Evolutionary conservation across 78 protist genomes (phyloP).

Genomic region (Polysphondylium violaceum): DNA sequence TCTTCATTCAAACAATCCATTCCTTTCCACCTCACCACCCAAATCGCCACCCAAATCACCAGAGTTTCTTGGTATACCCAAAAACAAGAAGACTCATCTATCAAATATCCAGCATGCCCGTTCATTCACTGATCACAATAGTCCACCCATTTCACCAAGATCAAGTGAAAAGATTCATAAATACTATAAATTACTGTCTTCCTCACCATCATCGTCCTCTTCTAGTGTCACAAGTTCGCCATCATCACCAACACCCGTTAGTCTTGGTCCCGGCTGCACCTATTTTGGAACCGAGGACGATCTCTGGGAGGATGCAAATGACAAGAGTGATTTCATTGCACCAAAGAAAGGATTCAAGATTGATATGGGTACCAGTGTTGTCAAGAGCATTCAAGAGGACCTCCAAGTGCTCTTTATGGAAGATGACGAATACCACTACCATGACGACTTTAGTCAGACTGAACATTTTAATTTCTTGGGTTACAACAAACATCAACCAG

Average conservation of each 20-base stretch:
- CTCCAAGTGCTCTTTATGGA: slow-evolving; percentile 10
- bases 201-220: slow-evolving; percentile 35
- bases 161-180: slow-evolving; percentile 19
- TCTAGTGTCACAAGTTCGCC: neutral
- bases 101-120: slow-evolving; percentile 4
- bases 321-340: neutral
- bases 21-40: slow-evolving; percentile 25
- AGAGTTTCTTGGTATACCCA: slow-evolving; percentile 27
- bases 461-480: slow-evolving; percentile 70
- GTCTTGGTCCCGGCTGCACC: neutral
- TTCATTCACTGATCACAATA: slow-evolving; percentile 17
- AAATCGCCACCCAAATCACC: slow-evolving; percentile 53
- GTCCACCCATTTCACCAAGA: neutral
- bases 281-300: neutral
- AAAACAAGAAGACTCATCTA: slow-evolving; percentile 5
- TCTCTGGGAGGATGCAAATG: slow-evolving; percentile 48
- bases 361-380: slow-evolving; percentile 11
- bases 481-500: slow-evolving; percentile 27
- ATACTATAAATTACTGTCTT: slow-evolving; percentile 36
- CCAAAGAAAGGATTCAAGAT: slow-evolving; percentile 52
- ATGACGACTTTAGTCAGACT: slow-evolving; percentile 12
- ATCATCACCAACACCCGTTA: neutral
- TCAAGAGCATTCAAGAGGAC: neutral
- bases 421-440: slow-evolving; percentile 37
- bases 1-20: neutral